Evolutionary conservation across 768 basidiomycete genomes (phyloP), one percentile per base, ranked within the genome.

Genomic region (Russula foetens): DNA sequence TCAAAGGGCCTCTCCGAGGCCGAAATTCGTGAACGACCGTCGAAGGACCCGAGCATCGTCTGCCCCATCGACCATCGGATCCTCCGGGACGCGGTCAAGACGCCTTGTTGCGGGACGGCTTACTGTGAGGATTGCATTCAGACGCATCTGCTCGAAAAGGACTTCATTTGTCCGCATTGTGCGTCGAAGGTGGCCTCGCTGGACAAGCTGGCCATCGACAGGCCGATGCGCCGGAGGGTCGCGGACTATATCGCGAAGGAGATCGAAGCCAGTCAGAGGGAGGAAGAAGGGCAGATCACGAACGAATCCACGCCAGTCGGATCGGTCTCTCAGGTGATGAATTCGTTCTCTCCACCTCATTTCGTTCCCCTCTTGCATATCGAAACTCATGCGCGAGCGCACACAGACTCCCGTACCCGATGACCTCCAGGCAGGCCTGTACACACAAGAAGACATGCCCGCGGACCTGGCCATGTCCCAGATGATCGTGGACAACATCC

Each of bases 101-200:
- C 92, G 3, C 96, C 97, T 2, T 98, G 96, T 74, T 98, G 96
- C 77, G 84, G 82, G 66, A 91, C 86, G 44, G 69, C 81, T 14
- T 99, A 90, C 74, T 98, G 96, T 79, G 95, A 98, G 74, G 96
- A 98, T 72, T 98, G 96, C 75, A 90, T 99, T 64, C 90, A 95
- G 72, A 93, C 90, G 45, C 82, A 95, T 73, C 79, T 99, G 53
- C 82, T 96, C 64, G 96, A 98, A 72, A 85, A 91, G 73, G 94
- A 97, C 76, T 98, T 98, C 73, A 76, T 88, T 59, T 98, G 96
- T 74, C 95, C 92, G 8, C 84, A 85, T 66, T 98, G 97, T 73
- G 80, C 84, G 64, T 86, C 87, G 73, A 93, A 89, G 75, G 84
- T 98, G 62, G 80, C 86, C 3, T 93, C 90, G 38, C 75, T 98